These are phyloP conservation scores for Stachybotrys chlorohalonatus DNA, from an alignment of 2,329 filamentous ascomycete genomes.

Conservation along the genomic window DNA sequence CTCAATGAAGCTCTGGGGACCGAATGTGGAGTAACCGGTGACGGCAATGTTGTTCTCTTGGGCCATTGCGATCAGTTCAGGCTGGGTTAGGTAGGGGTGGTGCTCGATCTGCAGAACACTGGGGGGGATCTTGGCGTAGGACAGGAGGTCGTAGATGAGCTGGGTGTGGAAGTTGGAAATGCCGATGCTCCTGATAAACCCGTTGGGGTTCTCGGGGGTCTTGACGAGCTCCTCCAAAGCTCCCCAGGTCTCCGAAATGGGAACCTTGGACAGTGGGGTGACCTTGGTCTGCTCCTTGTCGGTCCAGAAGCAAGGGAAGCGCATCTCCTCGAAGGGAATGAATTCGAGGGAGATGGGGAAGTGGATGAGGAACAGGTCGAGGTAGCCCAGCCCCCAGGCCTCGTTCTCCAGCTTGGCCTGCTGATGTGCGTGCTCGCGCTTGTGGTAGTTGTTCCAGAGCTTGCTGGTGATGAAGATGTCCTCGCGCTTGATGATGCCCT, in stretches of 20 bases:
- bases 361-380: constrained; percentile 78
- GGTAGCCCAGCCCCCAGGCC: constrained; percentile 77
- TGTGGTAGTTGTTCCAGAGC: constrained; percentile 86
- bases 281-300: constrained; percentile 39
- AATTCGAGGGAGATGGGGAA: constrained; percentile 39
- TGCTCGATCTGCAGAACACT: constrained; percentile 57
- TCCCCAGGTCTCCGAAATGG: constrained; percentile 69
- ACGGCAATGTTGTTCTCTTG: constrained; percentile 48
- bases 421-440: constrained; percentile 61
- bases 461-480: constrained; percentile 87
- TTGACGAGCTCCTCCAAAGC: constrained; percentile 67
- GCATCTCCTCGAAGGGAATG: constrained; percentile 29
- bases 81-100: constrained; percentile 58
- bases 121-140: constrained; percentile 46
- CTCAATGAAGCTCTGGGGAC: constrained; percentile 37
- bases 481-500: constrained; percentile 57
- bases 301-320: constrained; percentile 27
- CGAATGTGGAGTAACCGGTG: constrained; percentile 60
- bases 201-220: constrained; percentile 22
- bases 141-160: constrained; percentile 50
- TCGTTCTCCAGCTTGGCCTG: constrained; percentile 66
- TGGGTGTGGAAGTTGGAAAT: constrained; percentile 66
- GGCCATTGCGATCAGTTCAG: constrained; percentile 44
- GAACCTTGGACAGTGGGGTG: constrained; percentile 47
- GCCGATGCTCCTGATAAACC: constrained; percentile 62